Base-by-base conservation (phyloP, 1,284 basidiomycete genomes). In the Pseudozyma thailandica region DNA sequence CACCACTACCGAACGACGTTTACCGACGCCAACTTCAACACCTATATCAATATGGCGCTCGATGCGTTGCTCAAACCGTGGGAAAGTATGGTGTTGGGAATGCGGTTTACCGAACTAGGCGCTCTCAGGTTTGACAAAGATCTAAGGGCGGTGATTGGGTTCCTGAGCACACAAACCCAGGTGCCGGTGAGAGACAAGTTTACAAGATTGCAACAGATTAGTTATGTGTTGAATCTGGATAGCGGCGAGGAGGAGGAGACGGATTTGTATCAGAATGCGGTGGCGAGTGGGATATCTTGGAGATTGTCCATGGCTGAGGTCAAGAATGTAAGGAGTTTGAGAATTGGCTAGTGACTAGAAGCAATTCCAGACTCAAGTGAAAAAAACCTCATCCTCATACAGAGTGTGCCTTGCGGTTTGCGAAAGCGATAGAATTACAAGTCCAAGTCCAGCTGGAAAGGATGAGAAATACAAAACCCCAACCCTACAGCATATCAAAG, bases 51-150 rank as follows among this genome's bases (percentile, higher is more conserved):
- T 1, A 87, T 94, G 53, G 89, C 90, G 0, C 87, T 98, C 13
- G 94, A 96, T 79, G 88, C 91, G 1, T 85, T 98, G 25, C 89
- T 95, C 16, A 87, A 91, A 38, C 94, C 94, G 31, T 98, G 94
- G 94, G 96, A 99, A 84, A 92, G 91, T 81, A 88, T 90, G 78
- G 86, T 94, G 21, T 85, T 90, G 77, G 86, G 88, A 2, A 87
- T 96, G 83, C 90, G 88, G 79, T 98, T 92, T 81, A 92, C 92
- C 13, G 95, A 98, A 91, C 88, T 98, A 50, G 96, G 96, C n/a
- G 94, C 94, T 2, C 90, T 98, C 62, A 91, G 93, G 15, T 96
- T 97, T 82, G 96, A 99, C 79, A 89, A 92, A 27, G 96, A 99
- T 82, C 85, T 98, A 37, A 88, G 96, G 31, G 88, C 91, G 2